Evolutionary conservation across 225 moss, liverwort and hornwort genomes (phyloP).

Genomic region (Sphagnum contortum): DNA sequence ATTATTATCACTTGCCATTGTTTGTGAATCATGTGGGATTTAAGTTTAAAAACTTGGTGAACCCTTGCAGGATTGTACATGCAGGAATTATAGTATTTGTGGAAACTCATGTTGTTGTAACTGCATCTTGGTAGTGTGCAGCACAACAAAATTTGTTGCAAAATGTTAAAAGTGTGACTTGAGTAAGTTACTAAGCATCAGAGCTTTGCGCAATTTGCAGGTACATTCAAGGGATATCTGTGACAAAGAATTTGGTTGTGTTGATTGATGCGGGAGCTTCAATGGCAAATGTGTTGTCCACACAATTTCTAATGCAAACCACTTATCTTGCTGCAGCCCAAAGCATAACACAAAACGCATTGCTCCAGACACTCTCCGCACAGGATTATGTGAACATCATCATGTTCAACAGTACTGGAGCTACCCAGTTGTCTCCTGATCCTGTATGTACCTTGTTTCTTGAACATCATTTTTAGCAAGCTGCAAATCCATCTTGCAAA

Average conservation of each 20-base stretch:
- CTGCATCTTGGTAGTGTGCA: no score
- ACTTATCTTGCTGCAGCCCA: not conserved
- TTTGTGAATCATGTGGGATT: no score
- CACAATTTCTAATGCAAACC: not conserved
- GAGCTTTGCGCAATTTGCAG: not conserved
- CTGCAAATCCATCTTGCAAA: no score
- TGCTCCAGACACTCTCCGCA: constrained; percentile 5
- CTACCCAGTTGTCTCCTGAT: constrained; percentile 2
- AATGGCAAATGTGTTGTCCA: not conserved
- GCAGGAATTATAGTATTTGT: no score
- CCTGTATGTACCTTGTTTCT: constrained; percentile 3
- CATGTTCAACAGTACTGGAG: constrained; percentile 3
- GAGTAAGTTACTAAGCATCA: no score
- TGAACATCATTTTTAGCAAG: no score
- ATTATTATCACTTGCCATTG: no score
- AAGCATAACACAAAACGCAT: not conserved
- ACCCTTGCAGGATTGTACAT: no score
- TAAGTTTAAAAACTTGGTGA: no score
- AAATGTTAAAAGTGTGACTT: no score
- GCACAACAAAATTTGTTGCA: no score
- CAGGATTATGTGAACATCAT: constrained; percentile 17
- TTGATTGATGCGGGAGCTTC: constrained; percentile 11
- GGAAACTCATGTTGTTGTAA: no score
- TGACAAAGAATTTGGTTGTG: constrained; percentile 14
- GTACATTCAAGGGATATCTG: constrained; percentile 2